Percentiles rank a stretch among this genome's conserved stretches.
These are phyloP conservation scores for Candida boidinii DNA, from an alignment of 805 yeast genomes.

Conservation along the genomic window DNA sequence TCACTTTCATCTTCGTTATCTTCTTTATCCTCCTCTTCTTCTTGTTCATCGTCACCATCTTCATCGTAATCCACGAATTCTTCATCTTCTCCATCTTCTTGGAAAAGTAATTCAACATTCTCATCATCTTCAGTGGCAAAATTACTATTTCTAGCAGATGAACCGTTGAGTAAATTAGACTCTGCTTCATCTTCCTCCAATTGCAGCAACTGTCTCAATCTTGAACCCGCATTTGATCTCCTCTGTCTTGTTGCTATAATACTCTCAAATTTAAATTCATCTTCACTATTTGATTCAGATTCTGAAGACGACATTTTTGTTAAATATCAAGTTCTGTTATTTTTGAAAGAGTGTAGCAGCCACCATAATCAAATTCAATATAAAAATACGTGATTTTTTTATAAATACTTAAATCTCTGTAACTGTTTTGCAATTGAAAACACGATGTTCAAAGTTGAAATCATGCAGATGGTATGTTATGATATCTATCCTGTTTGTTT, in stretches of 20 bases:
- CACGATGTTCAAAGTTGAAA: too few relatives aligned
- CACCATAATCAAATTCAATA: too few relatives aligned
- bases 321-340: neutral
- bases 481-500: too few relatives aligned
- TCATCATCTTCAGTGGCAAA: constrained; percentile 57
- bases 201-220: constrained; percentile 63
- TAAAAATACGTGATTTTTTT: too few relatives aligned
- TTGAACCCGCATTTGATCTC: constrained; percentile 86
- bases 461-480: too few relatives aligned
- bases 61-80: constrained; percentile 30
- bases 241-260: constrained; percentile 68
- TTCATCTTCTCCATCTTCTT: constrained; percentile 50
- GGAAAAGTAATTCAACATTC: constrained; percentile 61
- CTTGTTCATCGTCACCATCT: constrained; percentile 22
- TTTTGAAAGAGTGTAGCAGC: too few relatives aligned
- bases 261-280: constrained; percentile 35
- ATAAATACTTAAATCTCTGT: too few relatives aligned
- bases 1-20: constrained; percentile 19
- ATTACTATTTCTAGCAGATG: too few relatives aligned
- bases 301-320: neutral
- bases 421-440: too few relatives aligned
- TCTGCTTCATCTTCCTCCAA: constrained; percentile 43
- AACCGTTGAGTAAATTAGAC: too few relatives aligned
- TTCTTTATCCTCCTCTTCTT: constrained; percentile 21
- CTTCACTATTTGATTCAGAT: constrained; percentile 11